Base-by-base conservation (phyloP, 2,329 filamentous ascomycete genomes). In the Thermoascus crustaceus region DNA sequence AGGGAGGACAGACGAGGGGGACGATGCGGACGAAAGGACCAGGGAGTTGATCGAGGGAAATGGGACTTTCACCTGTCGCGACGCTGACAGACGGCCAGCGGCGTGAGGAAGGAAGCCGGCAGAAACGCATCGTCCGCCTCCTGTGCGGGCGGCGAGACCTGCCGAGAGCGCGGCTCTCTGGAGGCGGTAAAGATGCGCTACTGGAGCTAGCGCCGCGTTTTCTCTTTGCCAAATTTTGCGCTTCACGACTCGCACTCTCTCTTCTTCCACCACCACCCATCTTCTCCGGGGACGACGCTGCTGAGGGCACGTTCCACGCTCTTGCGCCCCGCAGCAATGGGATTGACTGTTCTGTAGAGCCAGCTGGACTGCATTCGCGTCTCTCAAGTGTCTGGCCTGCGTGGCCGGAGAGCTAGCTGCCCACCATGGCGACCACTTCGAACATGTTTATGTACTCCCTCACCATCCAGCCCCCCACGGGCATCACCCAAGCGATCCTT, bases 361-460 rank as follows among this genome's bases (percentile, higher is more conserved):
- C 39, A 39, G 39, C 40, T 38, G 52, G 42, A 39, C 24, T 42
- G 48, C 52, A 45, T 49, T 53, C 49, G 50, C 48, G 50, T 47
- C 38, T 46, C 30, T 47, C 25, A 41, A 47, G 45, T 46, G 32
- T 23, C 37, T 32, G 37, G 26, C 32, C 27, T 35, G 27, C 35
- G 22, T 39, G 33, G 23, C 22, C 13, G 31, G 40, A 37, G 35
- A 42, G 36, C 38, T 41, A 49, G 39, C 48, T 46, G 52, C 57
- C 60, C 66, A 71, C 40, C 60, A 96, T 96, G 91, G 89, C 91
- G 70, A 94, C 88, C 60, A 95, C 89, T 43, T 95, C 88, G 48
- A 89, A 89, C 62, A 94, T 95, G 86, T 95, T 95, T 63, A 80
- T 98, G 69, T 98, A 98, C 70, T 91, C 86, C 55, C 74, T 98